Evolutionary conservation across 176 grass and related monocot genomes (phyloP), one percentile per base, ranked within the genome.

Genomic region (Pharus latifolius): DNA sequence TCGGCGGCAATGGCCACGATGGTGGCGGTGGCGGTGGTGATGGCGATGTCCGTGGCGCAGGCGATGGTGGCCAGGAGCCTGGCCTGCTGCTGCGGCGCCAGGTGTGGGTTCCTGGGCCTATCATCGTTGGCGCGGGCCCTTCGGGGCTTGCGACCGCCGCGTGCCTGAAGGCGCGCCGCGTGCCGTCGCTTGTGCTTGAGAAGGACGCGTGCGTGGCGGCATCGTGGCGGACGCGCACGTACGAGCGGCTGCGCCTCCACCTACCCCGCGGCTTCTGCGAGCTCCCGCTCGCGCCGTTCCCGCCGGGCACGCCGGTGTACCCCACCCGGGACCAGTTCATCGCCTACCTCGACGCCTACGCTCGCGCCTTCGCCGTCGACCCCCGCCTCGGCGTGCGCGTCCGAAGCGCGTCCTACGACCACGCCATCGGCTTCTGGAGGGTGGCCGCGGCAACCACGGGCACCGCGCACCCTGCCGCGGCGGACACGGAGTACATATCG

Each of bases 41-140:
- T 11, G 65, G n/a, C 2, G 34, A 4, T 0, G 15, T 16, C 28
- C n/a, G n/a, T n/a, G 28, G 4, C 30, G 45, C 0, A 25, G 62
- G 3, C 7, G 18, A 22, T 22, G 20, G 14, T 0, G 3, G 4
- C 13, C 32, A 15, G 2, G 42, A 15, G 14, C 41, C 10, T 5
- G 23, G 19, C 1, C 22, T 4, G 6, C 3, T 67, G 3, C 22
- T 4, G 6, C 3, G 67, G 3, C 78, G 79, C 63, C 76, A 83
- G 80, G 75, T 91, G 30, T 96, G 92, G 88, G 79, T 96, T 19
- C 88, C 88, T 0, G 88, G 92, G n/a, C 88, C 92, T 3, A 52
- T 96, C 46, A 91, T 96, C 29, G 76, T 96, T 9, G 92, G 92
- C 29, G 92, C 92, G 16, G 92, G 92, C 0, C 92, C 92, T 7